These are phyloP conservation scores for Komagataella pseudopastoris DNA, from an alignment of 805 yeast species.

Conservation along the genomic window DNA sequence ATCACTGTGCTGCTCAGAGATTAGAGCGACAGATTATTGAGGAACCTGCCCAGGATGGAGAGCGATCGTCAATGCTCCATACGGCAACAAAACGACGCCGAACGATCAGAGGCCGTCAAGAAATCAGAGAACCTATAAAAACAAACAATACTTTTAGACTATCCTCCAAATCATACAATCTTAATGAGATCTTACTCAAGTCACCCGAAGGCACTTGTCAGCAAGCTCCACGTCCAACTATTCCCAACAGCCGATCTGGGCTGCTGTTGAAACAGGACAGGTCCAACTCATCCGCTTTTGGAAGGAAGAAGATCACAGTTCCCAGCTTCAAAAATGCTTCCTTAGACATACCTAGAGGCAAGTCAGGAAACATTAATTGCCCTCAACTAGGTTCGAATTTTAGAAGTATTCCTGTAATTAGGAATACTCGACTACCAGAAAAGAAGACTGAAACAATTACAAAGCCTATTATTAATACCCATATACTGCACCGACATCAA, in stretches of 20 bases:
- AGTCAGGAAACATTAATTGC: not conserved
- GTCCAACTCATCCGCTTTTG: not conserved
- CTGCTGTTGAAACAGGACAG: not conserved
- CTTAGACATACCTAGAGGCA: not conserved
- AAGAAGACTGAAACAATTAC: not conserved
- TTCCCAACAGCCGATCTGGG: not conserved
- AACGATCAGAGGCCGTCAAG: not conserved
- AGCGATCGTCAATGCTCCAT: not conserved
- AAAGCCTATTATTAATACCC: not conserved
- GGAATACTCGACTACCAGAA: not conserved
- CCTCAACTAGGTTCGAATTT: not conserved
- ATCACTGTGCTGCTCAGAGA: conserved; percentile 30
- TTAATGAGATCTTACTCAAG: not conserved
- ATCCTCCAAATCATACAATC: not conserved
- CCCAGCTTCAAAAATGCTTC: not conserved
- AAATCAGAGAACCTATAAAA: not conserved
- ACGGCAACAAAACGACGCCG: not conserved
- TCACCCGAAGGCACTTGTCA: not conserved
- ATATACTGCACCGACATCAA: not conserved
- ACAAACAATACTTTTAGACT: not conserved
- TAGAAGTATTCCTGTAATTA: not conserved
- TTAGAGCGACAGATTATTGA: not conserved
- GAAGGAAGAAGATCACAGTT: not conserved
- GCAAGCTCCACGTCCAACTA: too few relatives aligned
- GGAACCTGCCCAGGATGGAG: not conserved